Conservation (phyloP, 176 grass and related monocot genomes). For the Thinopyrum elongatum region DNA sequence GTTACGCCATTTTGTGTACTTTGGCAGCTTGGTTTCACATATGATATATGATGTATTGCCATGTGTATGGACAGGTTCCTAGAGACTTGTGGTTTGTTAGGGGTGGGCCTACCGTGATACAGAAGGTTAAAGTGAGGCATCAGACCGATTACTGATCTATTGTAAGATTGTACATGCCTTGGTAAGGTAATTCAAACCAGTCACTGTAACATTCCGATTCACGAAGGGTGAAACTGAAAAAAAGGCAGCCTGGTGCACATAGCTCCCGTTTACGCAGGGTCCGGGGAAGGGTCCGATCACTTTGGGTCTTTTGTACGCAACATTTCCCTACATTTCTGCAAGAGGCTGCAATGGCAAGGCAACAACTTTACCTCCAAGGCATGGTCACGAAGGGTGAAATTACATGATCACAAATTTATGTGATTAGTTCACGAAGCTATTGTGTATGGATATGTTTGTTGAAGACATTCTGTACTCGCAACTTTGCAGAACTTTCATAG, state of each 20-base stretch:
- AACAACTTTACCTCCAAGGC: too few relatives aligned
- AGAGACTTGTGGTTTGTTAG: neutral
- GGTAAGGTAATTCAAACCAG: neutral
- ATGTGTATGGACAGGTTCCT: slow-evolving; percentile 19
- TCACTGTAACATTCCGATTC: neutral
- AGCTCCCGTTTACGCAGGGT: too few relatives aligned
- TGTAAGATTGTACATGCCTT: slow-evolving; percentile 20
- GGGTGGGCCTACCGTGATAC: slow-evolving; percentile 2
- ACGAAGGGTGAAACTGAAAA: neutral
- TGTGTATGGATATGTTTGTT: neutral
- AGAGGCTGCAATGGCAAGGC: too few relatives aligned
- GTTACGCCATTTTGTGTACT: slow-evolving; percentile 10
- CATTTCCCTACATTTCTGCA: too few relatives aligned
- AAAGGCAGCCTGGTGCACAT: too few relatives aligned
- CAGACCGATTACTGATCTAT: neutral
- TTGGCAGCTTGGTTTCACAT: slow-evolving; percentile 32
- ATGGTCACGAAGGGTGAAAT: neutral
- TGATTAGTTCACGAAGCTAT: neutral
- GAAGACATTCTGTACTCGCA: neutral
- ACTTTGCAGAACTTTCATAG: neutral
- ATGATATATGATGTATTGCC: slow-evolving; percentile 8
- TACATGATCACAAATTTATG: neutral
- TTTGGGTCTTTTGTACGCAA: too few relatives aligned
- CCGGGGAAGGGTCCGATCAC: too few relatives aligned
- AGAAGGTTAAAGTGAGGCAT: neutral